Evolutionary conservation across 306 rosid genomes (phyloP), one percentile per base, ranked within the genome.

Genomic region (Arachis stenosperma): DNA sequence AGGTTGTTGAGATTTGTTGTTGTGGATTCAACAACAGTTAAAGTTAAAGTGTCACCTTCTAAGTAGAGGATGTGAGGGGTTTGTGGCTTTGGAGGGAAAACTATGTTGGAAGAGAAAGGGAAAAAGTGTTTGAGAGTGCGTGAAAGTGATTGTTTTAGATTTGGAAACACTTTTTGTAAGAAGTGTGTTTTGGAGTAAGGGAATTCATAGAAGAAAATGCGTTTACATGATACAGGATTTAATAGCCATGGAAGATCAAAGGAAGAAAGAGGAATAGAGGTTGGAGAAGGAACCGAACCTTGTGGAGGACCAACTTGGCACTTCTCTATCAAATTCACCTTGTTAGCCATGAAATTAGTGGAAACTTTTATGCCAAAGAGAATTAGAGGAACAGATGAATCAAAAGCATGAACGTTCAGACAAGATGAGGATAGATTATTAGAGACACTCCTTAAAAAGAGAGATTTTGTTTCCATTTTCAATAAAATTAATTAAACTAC

Each of bases 91-190:
- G 81, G 63, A 51, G 75, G 75, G 47, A 68, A 66, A 2, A 59
- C n/a, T 1, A 61, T 11, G 8, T 60, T 69, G 29, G 81, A 13
- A 30, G 70, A 11, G 40, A 51, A 52, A n/a, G 78, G 70, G 46
- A 63, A 62, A 54, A 74, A 74, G 64, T 63, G 71, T 63, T 52
- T 70, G 27, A 77, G 71, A 61, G 81, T 40, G 41, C 69, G 59
- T 8, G 75, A 70, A 61, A 78, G 81, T 52, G 76, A 70, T 13
- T 44, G 9, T n/a, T 54, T 78, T 12, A 78, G 76, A 78, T 2
- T 27, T 1, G 76, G 67, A 22, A 78, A 44, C 2, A 39, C 5
- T 0, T 65, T 43, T 78, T 78, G 81, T 9, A 70, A 2, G 67
- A 78, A 78, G 17, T 78, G 67, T 2, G 62, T 64, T 0, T 52